Conservation (phyloP, 202 grass and related monocot species). For the Zizania palustris region DNA sequence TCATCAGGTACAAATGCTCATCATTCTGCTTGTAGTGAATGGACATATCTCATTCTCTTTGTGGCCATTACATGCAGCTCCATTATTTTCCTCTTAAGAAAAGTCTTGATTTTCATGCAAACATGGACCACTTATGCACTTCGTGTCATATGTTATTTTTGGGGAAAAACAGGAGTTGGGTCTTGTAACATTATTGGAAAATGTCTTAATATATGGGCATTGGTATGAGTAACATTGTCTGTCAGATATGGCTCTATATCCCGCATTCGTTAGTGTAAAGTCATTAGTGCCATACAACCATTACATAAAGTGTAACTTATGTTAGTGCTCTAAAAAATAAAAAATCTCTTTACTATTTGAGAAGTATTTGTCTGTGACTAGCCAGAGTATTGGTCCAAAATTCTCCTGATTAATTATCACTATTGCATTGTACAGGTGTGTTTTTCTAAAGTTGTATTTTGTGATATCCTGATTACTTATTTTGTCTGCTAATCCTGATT, state of each 20-base stretch:
- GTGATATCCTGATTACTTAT: not conserved
- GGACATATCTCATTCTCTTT: not conserved
- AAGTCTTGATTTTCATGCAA: not conserved
- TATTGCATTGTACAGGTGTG: not conserved
- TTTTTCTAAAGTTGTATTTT: slow-evolving; percentile 16
- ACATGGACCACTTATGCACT: not conserved
- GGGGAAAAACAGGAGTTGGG: not conserved
- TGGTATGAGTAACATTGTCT: not conserved
- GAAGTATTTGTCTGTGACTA: not conserved
- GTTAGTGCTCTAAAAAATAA: not conserved
- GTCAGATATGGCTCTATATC: not conserved
- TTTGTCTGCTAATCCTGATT: not conserved
- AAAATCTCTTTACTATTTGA: not conserved
- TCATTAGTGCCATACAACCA: not conserved
- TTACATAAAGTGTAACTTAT: not conserved
- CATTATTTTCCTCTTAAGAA: not conserved
- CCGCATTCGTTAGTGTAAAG: not conserved
- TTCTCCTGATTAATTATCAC: not conserved
- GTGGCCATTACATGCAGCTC: not conserved
- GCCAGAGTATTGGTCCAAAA: not conserved
- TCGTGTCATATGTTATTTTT: not conserved
- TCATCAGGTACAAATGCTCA: too few species aligned
- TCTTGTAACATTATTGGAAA: not conserved
- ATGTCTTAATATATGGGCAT: not conserved
- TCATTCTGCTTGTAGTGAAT: too few species aligned